Conservation (phyloP, 2,329 filamentous ascomycete species). For the Gyromitra esculenta region DNA sequence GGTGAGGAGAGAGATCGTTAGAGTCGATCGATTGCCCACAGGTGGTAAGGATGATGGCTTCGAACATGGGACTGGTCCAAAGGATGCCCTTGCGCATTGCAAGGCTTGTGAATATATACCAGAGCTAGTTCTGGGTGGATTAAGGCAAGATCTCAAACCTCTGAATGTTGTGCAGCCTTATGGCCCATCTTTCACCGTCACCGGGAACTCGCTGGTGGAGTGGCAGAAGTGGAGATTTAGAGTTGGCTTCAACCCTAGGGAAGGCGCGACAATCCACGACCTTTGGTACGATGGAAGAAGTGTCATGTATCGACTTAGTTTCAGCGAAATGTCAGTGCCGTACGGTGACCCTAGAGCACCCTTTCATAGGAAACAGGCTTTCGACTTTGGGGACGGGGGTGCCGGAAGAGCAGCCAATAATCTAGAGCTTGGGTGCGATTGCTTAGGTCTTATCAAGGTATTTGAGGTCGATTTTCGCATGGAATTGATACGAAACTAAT, state of each 20-base stretch:
- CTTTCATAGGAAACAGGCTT: conserved; percentile 75
- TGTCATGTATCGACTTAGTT: conserved; percentile 73
- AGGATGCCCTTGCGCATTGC: conserved; percentile 63
- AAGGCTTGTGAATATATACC: conserved; percentile 64
- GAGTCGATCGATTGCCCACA: conserved; percentile 69
- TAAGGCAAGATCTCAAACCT: conserved; percentile 70
- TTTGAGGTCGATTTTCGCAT: conserved; percentile 54
- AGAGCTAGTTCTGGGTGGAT: conserved; percentile 65
- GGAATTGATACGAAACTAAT: conserved; percentile 20
- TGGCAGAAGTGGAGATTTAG: conserved; percentile 78
- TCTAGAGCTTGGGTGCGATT: conserved; percentile 73
- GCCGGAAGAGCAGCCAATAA: conserved; percentile 75
- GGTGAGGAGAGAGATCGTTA: conserved; percentile 66
- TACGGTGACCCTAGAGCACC: conserved; percentile 74
- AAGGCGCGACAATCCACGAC: conserved; percentile 76
- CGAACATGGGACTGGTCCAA: conserved; percentile 60
- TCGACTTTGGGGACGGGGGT: conserved; percentile 76
- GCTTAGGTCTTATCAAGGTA: conserved; percentile 73
- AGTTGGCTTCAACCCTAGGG: conserved; percentile 74
- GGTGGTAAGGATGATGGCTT: conserved; percentile 66
- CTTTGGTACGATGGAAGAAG: conserved; percentile 73
- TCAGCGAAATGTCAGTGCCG: conserved; percentile 76
- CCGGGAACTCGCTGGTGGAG: conserved; percentile 63
- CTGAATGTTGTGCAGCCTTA: conserved; percentile 77
- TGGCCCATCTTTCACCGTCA: conserved; percentile 72